Conservation (phyloP, 345 rosid species). For the Limnanthes douglasii region DNA sequence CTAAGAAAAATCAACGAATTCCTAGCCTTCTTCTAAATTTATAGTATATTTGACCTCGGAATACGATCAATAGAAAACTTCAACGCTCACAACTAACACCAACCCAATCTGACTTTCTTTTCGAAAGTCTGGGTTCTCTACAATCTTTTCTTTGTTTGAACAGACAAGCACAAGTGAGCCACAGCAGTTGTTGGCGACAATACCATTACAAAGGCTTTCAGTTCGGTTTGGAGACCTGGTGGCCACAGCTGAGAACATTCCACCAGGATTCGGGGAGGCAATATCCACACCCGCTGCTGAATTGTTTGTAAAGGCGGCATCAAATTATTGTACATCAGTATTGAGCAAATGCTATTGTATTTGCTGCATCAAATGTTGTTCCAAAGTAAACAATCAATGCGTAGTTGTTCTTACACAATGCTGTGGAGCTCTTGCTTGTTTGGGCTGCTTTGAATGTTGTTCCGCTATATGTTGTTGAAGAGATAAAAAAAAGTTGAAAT, state of each 20-base stretch:
- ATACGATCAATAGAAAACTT: too few relatives aligned
- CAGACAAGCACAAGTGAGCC: constrained; percentile 28
- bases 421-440: constrained; percentile 48
- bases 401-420: constrained; percentile 41
- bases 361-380: constrained; percentile 67
- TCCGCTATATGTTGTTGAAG: constrained; percentile 47
- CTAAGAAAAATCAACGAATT: too few relatives aligned
- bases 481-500: too few relatives aligned
- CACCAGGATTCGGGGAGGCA: constrained; percentile 34
- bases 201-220: constrained; percentile 23
- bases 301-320: constrained; percentile 57
- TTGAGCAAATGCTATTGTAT: constrained; percentile 63
- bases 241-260: constrained; percentile 55
- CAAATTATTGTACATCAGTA: constrained; percentile 48
- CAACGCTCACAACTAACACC: too few relatives aligned
- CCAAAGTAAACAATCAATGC: constrained; percentile 50
- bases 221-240: constrained; percentile 58
- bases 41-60: too few relatives aligned
- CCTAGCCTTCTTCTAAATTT: too few relatives aligned
- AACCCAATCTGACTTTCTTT: too few relatives aligned
- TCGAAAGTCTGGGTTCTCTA: too few relatives aligned
- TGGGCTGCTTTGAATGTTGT: constrained; percentile 83
- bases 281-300: constrained; percentile 70
- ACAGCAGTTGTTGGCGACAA: constrained; percentile 18
- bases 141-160: too few relatives aligned